Conservation (phyloP, 148 eudicot genomes). For the Rhododendron ferrugineum region DNA sequence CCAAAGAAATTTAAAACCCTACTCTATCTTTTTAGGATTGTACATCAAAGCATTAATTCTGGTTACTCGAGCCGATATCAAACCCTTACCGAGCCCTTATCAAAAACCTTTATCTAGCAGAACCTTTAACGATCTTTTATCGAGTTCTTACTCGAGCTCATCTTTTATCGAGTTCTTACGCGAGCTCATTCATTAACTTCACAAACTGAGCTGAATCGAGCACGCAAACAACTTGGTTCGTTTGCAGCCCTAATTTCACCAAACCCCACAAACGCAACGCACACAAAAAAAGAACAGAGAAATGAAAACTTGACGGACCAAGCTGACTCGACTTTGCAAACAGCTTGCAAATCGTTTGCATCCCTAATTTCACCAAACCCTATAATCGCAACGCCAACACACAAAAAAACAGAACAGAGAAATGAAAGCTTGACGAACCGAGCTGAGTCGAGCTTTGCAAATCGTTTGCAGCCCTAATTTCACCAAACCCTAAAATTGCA, state of each 20-base stretch:
- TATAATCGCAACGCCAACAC: background rate
- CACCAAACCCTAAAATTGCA: background rate
- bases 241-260: slow-evolving; percentile 2
- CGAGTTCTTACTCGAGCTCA: background rate
- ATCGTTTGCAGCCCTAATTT: background rate
- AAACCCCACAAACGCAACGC: background rate
- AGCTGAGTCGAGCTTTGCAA: background rate
- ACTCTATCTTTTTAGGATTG: background rate
- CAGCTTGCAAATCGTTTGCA: background rate
- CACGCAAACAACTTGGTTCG: background rate
- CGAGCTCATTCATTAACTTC: background rate
- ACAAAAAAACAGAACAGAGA: background rate
- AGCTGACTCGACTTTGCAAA: background rate
- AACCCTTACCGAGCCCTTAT: background rate
- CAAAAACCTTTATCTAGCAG: background rate
- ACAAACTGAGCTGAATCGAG: background rate
- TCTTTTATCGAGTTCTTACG: background rate
- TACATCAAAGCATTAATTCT: background rate
- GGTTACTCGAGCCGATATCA: background rate
- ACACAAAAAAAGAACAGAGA: background rate
- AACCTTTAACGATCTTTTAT: background rate
- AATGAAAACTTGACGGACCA: background rate
- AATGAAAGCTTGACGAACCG: background rate
- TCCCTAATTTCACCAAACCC: slow-evolving; percentile 8
- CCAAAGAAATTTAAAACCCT: background rate